These are phyloP conservation scores for Phtheirospermum japonicum DNA, from an alignment of 257 asterid species.

Conservation along the genomic window DNA sequence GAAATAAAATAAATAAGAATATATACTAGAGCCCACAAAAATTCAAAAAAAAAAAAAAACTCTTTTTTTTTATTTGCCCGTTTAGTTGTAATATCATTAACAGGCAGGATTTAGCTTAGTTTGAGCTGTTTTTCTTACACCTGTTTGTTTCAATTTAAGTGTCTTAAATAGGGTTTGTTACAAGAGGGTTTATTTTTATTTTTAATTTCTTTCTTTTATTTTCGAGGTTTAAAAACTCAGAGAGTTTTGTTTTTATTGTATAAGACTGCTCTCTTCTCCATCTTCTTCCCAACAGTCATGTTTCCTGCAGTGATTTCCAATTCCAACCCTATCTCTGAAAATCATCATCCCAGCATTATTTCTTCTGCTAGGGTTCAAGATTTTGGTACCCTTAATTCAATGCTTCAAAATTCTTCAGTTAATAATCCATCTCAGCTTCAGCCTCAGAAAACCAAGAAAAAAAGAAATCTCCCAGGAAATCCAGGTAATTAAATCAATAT, in stretches of 20 bases:
- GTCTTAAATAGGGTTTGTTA: constrained; percentile 50
- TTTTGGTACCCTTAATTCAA: constrained; percentile 42
- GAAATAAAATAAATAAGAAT: not conserved
- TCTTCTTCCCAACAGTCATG: constrained; percentile 34
- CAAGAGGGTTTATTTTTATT: not conserved
- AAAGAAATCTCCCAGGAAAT: constrained; percentile 81
- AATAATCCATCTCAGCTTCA: constrained; percentile 30
- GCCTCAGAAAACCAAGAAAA: constrained; percentile 60
- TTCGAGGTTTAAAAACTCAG: not conserved
- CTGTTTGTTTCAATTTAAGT: constrained; percentile 38
- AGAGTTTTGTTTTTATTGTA: not conserved
- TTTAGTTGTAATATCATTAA: constrained; percentile 23
- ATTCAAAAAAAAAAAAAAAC: not conserved
- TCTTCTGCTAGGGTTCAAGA: constrained; percentile 50
- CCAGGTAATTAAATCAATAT: constrained; percentile 47
- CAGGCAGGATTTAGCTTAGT: constrained; percentile 37
- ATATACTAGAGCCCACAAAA: too few species aligned
- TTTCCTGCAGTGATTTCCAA: constrained; percentile 44
- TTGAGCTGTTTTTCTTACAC: constrained; percentile 32
- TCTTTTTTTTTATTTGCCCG: constrained; percentile 22
- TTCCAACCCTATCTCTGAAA: constrained; percentile 44
- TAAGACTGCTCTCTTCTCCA: not conserved
- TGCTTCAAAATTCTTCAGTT: constrained; percentile 35
- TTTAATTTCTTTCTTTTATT: too few species aligned
- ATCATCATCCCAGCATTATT: constrained; percentile 35